These are phyloP conservation scores for Sporothrix humicola DNA, from an alignment of 2,329 filamentous ascomycete genomes.

Conservation along the genomic window DNA sequence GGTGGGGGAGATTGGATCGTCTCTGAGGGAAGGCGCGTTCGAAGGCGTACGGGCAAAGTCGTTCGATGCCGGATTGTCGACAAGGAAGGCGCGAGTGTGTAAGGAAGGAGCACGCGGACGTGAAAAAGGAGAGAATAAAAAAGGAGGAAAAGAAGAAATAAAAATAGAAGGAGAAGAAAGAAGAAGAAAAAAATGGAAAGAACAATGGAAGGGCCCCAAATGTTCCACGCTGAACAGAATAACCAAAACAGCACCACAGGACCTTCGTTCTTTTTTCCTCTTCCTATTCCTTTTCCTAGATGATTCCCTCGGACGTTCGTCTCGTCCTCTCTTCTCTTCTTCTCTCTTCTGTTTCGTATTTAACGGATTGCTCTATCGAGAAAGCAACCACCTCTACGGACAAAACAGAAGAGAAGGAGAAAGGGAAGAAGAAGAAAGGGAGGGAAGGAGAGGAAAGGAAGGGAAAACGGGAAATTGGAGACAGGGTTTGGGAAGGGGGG, in stretches of 20 bases:
- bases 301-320: conserved; percentile 15
- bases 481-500: conserved; percentile 24
- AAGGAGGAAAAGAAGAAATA: neutral
- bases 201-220: neutral
- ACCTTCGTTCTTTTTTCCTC: neutral
- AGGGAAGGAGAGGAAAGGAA: conserved; percentile 19
- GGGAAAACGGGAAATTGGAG: conserved; percentile 33
- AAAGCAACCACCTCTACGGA: conserved; percentile 35
- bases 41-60: neutral
- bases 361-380: conserved; percentile 26
- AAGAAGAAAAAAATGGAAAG: neutral
- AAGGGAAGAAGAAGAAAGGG: conserved; percentile 1
- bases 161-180: neutral
- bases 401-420: conserved; percentile 17
- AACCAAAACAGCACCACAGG: conserved; percentile 15
- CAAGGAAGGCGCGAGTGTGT: conserved; percentile 1
- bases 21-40: neutral
- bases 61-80: conserved; percentile 7
- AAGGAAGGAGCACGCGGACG: neutral
- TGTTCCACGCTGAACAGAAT: conserved; percentile 7
- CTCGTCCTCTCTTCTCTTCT: conserved; percentile 28
- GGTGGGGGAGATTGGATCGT: neutral
- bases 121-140: conserved; percentile 8
- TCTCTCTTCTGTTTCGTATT: conserved; percentile 24
- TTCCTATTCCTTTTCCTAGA: conserved; percentile 7